Conservation (phyloP, 2,329 filamentous ascomycete genomes). For the Phoma sp. region DNA sequence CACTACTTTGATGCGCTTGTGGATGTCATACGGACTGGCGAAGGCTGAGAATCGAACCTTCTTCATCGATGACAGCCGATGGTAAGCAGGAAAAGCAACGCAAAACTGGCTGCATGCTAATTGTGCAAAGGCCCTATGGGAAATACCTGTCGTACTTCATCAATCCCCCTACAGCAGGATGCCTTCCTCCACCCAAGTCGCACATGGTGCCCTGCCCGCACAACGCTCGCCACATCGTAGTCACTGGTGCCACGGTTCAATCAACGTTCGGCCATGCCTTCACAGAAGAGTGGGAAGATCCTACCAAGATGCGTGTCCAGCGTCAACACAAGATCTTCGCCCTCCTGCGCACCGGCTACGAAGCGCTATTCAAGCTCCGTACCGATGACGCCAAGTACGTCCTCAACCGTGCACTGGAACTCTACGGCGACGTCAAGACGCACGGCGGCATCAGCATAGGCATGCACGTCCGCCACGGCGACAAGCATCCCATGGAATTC, state of each 20-base stretch:
- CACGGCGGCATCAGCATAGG: constrained; percentile 66
- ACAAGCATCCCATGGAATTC: constrained; percentile 76
- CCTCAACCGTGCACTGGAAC: constrained; percentile 60
- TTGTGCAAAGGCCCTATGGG: constrained; percentile 68
- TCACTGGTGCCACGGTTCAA: constrained; percentile 70
- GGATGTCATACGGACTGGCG: constrained; percentile 83
- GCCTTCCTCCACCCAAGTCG: constrained; percentile 73
- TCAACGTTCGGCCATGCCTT: constrained; percentile 69
- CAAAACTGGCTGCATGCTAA: constrained; percentile 19
- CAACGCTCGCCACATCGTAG: constrained; percentile 74
- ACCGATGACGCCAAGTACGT: constrained; percentile 71
- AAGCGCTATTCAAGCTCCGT: constrained; percentile 74
- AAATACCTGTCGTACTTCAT: constrained; percentile 75
- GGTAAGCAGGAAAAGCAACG: constrained; percentile 50
- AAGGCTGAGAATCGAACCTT: constrained; percentile 75
- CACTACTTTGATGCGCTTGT: constrained; percentile 76
- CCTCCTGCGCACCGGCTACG: constrained; percentile 72
- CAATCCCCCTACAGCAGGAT: constrained; percentile 67
- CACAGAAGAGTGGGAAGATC: constrained; percentile 59
- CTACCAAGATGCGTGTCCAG: constrained; percentile 56
- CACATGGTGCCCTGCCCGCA: constrained; percentile 82
- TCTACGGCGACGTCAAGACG: constrained; percentile 56
- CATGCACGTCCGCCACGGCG: constrained; percentile 80
- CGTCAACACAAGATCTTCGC: constrained; percentile 68
- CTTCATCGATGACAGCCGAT: constrained; percentile 83